Evolutionary conservation across 2,329 filamentous ascomycete genomes (phyloP).

Genomic region (Botrytis deweyae): DNA sequence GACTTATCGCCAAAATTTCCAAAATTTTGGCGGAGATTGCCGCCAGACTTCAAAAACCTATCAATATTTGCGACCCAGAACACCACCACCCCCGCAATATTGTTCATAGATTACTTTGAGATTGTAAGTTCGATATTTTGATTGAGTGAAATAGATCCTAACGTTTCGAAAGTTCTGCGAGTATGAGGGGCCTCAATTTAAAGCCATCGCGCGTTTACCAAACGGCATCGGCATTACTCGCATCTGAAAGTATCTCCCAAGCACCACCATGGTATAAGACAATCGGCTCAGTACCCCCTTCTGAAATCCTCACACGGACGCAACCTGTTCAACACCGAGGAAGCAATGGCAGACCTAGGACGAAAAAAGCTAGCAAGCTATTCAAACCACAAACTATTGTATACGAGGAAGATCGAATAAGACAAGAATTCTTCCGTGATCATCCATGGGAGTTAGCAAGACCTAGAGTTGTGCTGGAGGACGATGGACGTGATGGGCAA

Average conservation of each 20-base stretch:
- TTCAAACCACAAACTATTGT: conserved; percentile 76
- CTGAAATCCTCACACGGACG: conserved; percentile 57
- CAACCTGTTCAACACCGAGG: conserved; percentile 49
- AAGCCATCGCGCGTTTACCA: conserved; percentile 49
- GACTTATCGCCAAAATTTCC: conserved; percentile 19
- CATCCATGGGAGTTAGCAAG: conserved; percentile 97
- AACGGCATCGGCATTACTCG: conserved; percentile 47
- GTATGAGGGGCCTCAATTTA: conserved; percentile 39
- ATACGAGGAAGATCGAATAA: conserved; percentile 82
- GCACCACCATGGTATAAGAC: conserved; percentile 39
- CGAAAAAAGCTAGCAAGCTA: conserved; percentile 67
- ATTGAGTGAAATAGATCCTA: neutral
- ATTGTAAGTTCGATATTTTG: neutral
- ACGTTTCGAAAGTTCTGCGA: neutral
- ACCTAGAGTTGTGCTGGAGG: conserved; percentile 80
- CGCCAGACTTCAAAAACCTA: conserved; percentile 15
- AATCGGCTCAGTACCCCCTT: conserved; percentile 48
- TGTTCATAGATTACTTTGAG: conserved; percentile 3
- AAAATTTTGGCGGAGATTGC: conserved; percentile 18
- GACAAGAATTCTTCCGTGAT: conserved; percentile 82
- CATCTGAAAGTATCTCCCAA: conserved; percentile 43
- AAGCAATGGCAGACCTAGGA: conserved; percentile 39
- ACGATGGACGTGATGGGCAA: conserved; percentile 77
- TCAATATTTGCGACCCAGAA: conserved; percentile 14
- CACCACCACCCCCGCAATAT: conserved; percentile 15